These are phyloP conservation scores for Fusarium sp. DNA, from an alignment of 2,329 filamentous ascomycete species.

Conservation along the genomic window DNA sequence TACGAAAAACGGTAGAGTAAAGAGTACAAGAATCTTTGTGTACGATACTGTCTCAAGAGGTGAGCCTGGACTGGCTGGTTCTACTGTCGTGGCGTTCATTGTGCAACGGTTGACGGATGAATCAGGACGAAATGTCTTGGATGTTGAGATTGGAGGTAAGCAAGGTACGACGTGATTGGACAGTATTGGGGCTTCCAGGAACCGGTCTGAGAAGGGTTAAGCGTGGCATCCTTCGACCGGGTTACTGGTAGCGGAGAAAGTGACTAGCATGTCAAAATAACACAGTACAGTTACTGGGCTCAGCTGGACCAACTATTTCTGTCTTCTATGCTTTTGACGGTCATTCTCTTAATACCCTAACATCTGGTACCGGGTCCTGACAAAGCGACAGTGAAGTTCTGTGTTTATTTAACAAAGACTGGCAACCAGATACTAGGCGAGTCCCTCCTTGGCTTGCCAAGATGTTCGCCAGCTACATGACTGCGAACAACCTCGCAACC, in stretches of 20 bases:
- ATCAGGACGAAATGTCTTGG: neutral
- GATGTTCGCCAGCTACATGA: too few species aligned
- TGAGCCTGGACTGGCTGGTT: neutral
- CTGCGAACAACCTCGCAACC: too few species aligned
- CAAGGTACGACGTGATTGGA: neutral
- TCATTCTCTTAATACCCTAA: too few species aligned
- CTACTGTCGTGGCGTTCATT: slow-evolving; percentile 14
- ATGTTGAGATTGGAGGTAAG: neutral
- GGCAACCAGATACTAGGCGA: too few species aligned
- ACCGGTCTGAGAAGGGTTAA: neutral
- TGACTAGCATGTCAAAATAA: too few species aligned
- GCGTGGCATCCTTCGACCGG: neutral
- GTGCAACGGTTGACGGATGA: neutral
- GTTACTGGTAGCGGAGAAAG: too few species aligned
- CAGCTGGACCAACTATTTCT: rapidly evolving
- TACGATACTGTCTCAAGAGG: neutral
- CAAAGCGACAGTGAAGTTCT: too few species aligned
- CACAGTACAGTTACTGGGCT: rapidly evolving
- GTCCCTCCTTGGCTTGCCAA: too few species aligned
- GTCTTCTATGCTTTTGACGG: too few species aligned
- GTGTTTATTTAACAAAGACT: too few species aligned
- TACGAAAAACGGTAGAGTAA: slow-evolving; percentile 4
- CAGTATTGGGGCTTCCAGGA: too few species aligned
- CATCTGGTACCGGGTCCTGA: too few species aligned
- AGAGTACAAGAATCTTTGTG: neutral